A percentile compares a stretch with the other conserved stretches of the same genome.
Conservation (phyloP, 73 alveolate species). For the Paramecium octaurelia region DNA sequence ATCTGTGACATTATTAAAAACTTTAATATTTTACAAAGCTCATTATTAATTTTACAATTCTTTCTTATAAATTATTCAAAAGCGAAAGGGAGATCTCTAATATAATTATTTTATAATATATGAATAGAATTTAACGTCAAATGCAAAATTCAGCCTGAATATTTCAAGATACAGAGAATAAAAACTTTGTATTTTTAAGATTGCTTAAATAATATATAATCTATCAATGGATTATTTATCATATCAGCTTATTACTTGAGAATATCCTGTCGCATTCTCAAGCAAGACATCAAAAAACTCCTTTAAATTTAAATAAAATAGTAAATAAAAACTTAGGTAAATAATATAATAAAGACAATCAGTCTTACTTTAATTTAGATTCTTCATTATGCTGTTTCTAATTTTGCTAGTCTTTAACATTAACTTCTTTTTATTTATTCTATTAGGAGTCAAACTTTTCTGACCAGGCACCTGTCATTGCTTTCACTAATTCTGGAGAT, state of each 20-base stretch:
- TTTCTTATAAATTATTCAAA: not conserved
- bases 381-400: not conserved
- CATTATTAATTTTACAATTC: not conserved
- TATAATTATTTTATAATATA: too few species aligned
- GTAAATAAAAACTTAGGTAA: not conserved
- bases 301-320: too few species aligned
- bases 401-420: not conserved
- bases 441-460: not conserved
- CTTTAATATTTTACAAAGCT: not conserved
- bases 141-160: too few species aligned
- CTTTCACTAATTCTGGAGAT: constrained; percentile 93
- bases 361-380: not conserved
- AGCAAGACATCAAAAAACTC: not conserved
- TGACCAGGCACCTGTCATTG: constrained; percentile 84
- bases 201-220: too few species aligned
- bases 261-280: not conserved
- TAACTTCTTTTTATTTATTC: too few species aligned
- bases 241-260: too few species aligned
- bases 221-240: too few species aligned
- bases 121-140: too few species aligned
- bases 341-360: not conserved
- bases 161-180: too few species aligned
- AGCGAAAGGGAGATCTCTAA: not conserved
- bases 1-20: not conserved
- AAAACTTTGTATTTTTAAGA: too few species aligned